These are phyloP conservation scores for Rhododendron vialii DNA, from an alignment of 148 eudicot genomes.

Conservation along the genomic window DNA sequence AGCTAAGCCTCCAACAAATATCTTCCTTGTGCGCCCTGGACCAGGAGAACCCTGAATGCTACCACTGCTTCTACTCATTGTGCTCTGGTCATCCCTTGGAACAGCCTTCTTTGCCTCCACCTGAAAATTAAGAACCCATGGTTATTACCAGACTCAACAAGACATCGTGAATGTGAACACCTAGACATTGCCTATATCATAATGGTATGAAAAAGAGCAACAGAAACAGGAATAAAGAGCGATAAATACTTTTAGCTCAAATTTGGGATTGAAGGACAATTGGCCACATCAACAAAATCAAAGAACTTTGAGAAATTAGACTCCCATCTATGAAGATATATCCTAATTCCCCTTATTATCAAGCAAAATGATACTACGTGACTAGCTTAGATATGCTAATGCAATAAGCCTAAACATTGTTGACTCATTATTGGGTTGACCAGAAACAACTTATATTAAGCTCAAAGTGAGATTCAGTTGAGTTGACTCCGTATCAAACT, in stretches of 20 bases:
- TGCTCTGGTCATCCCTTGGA: slow-evolving; percentile 23
- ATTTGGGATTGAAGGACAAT: background rate
- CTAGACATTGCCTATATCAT: background rate
- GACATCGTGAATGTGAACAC: background rate
- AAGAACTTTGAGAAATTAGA: background rate
- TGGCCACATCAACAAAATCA: background rate
- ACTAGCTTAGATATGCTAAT: no score
- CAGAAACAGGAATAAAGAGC: background rate
- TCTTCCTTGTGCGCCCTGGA: slow-evolving; percentile 12
- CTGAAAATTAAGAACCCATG: background rate
- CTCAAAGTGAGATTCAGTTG: background rate
- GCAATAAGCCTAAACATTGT: background rate
- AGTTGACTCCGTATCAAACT: background rate
- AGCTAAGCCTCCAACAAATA: slow-evolving; percentile 17
- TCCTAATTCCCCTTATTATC: background rate
- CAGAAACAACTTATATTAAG: background rate
- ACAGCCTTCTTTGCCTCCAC: slow-evolving; percentile 23
- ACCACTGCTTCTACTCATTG: slow-evolving; percentile 13
- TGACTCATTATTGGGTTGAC: background rate
- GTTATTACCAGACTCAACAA: background rate
- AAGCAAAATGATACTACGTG: background rate
- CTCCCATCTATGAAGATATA: background rate
- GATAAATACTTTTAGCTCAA: background rate
- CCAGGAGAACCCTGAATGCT: slow-evolving; percentile 16
- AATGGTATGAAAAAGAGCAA: background rate